These are phyloP conservation scores for Pulveroboletus sp. DNA, from an alignment of 768 basidiomycete genomes.

Conservation along the genomic window DNA sequence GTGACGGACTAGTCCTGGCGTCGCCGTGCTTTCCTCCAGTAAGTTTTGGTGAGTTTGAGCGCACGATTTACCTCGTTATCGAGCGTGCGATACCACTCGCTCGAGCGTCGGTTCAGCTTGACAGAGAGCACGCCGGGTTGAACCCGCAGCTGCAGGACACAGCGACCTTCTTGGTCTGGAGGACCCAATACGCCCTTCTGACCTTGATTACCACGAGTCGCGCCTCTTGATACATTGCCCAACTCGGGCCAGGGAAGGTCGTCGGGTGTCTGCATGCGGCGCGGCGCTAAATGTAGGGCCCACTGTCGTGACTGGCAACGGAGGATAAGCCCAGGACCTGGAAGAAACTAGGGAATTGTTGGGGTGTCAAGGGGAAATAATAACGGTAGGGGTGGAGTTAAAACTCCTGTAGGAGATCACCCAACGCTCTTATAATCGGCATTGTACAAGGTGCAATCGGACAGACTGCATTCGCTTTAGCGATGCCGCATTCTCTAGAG, in stretches of 20 bases:
- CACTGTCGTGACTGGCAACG: constrained; percentile 5
- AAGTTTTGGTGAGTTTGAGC: constrained; percentile 81
- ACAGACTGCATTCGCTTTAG: constrained; percentile 27
- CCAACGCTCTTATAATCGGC: constrained; percentile 35
- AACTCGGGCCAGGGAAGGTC: constrained; percentile 86
- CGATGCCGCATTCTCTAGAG: constrained; percentile 34
- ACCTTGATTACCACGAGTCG: constrained; percentile 82
- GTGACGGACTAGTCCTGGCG: constrained; percentile 62
- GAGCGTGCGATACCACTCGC: constrained; percentile 80
- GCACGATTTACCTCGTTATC: constrained; percentile 78
- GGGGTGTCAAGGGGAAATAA: constrained; percentile 22
- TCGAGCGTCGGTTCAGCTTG: constrained; percentile 67
- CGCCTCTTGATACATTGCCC: constrained; percentile 81
- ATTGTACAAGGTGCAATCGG: constrained; percentile 27
- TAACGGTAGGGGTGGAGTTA: constrained; percentile 35
- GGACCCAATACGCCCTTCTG: constrained; percentile 76
- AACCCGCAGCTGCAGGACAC: constrained; percentile 74
- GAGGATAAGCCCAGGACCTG: constrained; percentile 13
- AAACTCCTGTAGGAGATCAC: constrained; percentile 35
- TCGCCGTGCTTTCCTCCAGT: constrained; percentile 79
- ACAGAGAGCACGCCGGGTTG: constrained; percentile 82
- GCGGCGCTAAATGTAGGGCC: constrained; percentile 6
- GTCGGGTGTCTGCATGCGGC: constrained; percentile 48
- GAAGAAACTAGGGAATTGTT: constrained; percentile 11
- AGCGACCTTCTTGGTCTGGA: constrained; percentile 73